Evolutionary conservation across 441 rosid species (phyloP).

Genomic region (Populus hybrid): DNA sequence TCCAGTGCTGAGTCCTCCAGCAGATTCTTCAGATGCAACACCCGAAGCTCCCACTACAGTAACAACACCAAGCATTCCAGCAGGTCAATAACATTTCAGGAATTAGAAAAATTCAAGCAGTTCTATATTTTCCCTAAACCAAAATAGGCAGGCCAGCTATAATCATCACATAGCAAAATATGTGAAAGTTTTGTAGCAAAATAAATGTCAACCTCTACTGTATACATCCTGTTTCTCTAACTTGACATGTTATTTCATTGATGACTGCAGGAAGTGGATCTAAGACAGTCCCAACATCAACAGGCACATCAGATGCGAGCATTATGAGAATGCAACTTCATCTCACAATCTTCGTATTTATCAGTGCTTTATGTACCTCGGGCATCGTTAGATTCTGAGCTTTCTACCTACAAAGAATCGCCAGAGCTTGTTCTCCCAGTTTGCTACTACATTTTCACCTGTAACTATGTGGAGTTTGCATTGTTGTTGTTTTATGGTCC

Average conservation of each 20-base stretch:
- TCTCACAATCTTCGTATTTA: slow-evolving; percentile 19
- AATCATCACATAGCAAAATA: not conserved
- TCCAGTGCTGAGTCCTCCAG: slow-evolving; percentile 28
- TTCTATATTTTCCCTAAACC: not conserved
- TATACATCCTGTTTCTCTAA: not conserved
- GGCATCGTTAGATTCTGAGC: slow-evolving; percentile 11
- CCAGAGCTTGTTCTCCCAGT: slow-evolving; percentile 1
- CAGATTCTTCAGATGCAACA: slow-evolving; percentile 28
- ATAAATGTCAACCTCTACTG: not conserved
- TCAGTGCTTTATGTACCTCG: slow-evolving; percentile 23
- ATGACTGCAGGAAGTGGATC: slow-evolving; percentile 38
- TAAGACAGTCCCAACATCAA: slow-evolving; percentile 28
- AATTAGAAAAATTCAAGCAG: not conserved
- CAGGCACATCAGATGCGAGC: slow-evolving; percentile 27
- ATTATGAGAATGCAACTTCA: slow-evolving; percentile 14
- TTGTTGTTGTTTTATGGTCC: not conserved
- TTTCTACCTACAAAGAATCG: not conserved
- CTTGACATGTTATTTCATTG: not conserved
- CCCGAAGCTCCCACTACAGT: slow-evolving; percentile 23
- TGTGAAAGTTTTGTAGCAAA: not conserved
- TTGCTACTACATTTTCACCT: not conserved
- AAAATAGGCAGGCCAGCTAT: not conserved
- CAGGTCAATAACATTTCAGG: slow-evolving; percentile 20
- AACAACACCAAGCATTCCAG: slow-evolving; percentile 20
- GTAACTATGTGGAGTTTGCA: not conserved